Evolutionary conservation across 805 yeast genomes (phyloP), one percentile per base, ranked within the genome.

Genomic region (Candida bentonensis): DNA sequence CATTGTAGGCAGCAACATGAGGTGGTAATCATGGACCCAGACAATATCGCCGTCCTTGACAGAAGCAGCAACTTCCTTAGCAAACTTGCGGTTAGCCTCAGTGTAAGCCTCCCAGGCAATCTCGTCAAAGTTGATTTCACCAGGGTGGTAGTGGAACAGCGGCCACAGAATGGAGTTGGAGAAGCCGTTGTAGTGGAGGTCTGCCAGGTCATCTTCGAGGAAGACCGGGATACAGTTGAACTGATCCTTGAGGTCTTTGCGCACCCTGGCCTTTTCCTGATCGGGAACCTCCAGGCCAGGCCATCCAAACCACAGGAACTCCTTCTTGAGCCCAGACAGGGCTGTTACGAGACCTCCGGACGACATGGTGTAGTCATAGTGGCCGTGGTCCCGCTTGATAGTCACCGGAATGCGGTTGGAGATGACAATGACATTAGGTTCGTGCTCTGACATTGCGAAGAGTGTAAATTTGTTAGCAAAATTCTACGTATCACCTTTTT

Each of bases 301-400:
- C 99, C 99, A 92, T 15, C 99, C 99, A 56, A 84, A 79, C 99
- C 99, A 92, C 26, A 53, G 53, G 42, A 54, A 46, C 59, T 87
- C 92, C 64, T 87, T 87, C 42, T 82, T 79, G 44, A 92, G 66
- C 1, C 97, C 97, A 57, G 88, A 94, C 36, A 92, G 67, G 0
- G 96, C 98, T 1, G 96, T 86, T 21, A 94, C 98, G 42, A 92
- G 73, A 1, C 99, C 99, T 22, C 99, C 99, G 1, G 95, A 83
- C 23, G 96, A 87, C 96, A 92, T 85, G 42, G 79, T 65, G 61
- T 89, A 92, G 47, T 77, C 78, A 60, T 86, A 92, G 11, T 71
- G 61, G 2, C 89, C 87, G 1, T 65, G 59, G 15, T 72, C 70
- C 44, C 85, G 71, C 51, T 73, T 77, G 54, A 89, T 84, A 0